phyloP scores from a whole-genome alignment of 345 rosid genomes.

The Bruguiera parviflora region DNA sequence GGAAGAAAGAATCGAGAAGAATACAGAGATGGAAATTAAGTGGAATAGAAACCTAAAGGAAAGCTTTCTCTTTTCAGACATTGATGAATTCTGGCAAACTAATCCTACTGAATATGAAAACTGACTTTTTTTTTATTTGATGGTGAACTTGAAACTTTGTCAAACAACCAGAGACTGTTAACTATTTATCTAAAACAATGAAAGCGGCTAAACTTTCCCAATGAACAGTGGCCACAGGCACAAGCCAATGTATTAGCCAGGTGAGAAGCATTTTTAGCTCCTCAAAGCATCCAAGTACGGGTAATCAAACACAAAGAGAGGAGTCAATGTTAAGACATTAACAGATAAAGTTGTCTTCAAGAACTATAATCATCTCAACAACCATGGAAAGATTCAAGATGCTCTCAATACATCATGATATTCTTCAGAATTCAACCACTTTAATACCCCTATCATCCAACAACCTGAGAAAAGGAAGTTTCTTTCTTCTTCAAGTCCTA shows the following conservation, averaged over 20 bases:
- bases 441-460: not conserved
- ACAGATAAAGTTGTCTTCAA: not conserved
- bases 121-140: too few species aligned
- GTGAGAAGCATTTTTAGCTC: not conserved
- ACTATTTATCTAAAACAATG: not conserved
- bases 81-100: constrained; percentile 15
- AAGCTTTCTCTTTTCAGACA: constrained; percentile 31
- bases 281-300: not conserved
- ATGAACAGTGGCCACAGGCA: not conserved
- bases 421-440: not conserved
- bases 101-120: not conserved
- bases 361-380: constrained; percentile 4
- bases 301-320: not conserved
- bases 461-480: not conserved
- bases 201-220: constrained; percentile 2
- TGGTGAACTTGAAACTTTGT: not conserved
- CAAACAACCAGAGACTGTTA: not conserved
- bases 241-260: not conserved
- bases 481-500: not conserved
- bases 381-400: constrained; percentile 7
- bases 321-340: not conserved
- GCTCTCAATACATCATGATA: not conserved
- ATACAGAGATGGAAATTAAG: constrained; percentile 21
- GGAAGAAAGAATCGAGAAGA: constrained; percentile 42
- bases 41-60: constrained; percentile 50